phyloP scores from a whole-genome alignment of 148 eudicot genomes.

The Euryodendron excelsum region DNA sequence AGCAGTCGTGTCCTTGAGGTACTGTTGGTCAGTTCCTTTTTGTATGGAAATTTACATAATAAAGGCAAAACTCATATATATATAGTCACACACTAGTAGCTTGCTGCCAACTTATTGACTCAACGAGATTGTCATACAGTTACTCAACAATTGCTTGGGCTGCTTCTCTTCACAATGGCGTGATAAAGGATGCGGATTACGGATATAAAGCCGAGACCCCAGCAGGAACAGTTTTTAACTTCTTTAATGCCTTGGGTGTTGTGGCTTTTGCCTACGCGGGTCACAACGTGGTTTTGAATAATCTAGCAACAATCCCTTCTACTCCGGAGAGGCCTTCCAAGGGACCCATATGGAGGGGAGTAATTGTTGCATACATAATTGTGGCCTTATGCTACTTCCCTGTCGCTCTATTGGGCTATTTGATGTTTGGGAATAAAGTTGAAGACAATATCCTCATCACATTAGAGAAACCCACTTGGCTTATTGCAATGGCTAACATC shows the following conservation, averaged over 20 bases:
- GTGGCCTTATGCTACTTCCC: slow-evolving; percentile 49
- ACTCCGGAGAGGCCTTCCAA: slow-evolving; percentile 52
- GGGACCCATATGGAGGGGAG: slow-evolving; percentile 52
- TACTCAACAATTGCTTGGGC: slow-evolving; percentile 49
- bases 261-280: slow-evolving; percentile 55
- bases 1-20: slow-evolving; percentile 51
- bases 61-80: no score
- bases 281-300: slow-evolving; percentile 49
- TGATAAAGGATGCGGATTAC: slow-evolving; percentile 30
- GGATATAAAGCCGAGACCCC: slow-evolving; percentile 29
- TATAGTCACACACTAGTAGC: neutral
- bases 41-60: neutral
- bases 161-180: slow-evolving; percentile 36
- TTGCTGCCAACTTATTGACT: no score
- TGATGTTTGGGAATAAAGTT: slow-evolving; percentile 31
- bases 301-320: slow-evolving; percentile 52
- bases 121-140: no score
- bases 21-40: neutral
- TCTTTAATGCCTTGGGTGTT: slow-evolving; percentile 46
- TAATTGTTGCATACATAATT: slow-evolving; percentile 41
- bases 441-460: slow-evolving; percentile 37
- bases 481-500: slow-evolving; percentile 42
- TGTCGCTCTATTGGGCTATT: slow-evolving; percentile 38
- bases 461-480: slow-evolving; percentile 39
- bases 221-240: slow-evolving; percentile 38